A percentile compares a stretch with the other conserved stretches of the same genome.
Evolutionary conservation across 148 eudicot genomes (phyloP).

Genomic region (Chenopodium berlandieri): DNA sequence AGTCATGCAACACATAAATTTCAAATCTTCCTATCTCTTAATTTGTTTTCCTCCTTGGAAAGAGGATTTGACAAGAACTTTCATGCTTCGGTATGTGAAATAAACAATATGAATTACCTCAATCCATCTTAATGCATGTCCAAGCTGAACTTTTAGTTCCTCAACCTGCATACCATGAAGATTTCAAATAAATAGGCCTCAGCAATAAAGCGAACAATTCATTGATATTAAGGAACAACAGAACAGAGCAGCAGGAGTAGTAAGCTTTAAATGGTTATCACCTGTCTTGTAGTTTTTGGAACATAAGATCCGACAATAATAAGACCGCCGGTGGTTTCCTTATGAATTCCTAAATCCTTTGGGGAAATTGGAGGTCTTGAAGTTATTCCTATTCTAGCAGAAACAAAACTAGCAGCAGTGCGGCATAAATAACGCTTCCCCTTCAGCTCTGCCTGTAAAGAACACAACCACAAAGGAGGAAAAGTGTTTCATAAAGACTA

Average conservation of each 20-base stretch:
- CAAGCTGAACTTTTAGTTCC: conserved; percentile 65
- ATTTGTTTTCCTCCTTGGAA: neutral
- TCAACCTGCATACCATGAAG: conserved; percentile 55
- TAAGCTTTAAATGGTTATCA: conserved; percentile 9
- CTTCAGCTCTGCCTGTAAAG: conserved; percentile 76
- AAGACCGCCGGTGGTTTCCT: conserved; percentile 75
- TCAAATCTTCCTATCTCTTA: neutral
- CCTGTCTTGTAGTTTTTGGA: conserved; percentile 98
- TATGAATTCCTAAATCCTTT: conserved; percentile 55
- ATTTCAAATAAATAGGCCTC: conserved; percentile 1
- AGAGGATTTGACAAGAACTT: neutral
- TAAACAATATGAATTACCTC: conserved; percentile 52
- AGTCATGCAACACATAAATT: neutral
- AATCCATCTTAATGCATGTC: conserved; percentile 51
- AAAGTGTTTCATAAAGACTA: neutral
- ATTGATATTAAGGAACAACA: neutral
- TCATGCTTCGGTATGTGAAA: conserved; percentile 1
- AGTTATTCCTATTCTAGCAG: conserved; percentile 80
- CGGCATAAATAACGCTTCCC: conserved; percentile 90
- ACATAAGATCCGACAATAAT: conserved; percentile 97
- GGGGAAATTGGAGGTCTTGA: conserved; percentile 79
- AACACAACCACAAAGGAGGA: neutral
- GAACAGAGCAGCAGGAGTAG: neutral
- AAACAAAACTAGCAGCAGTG: conserved; percentile 98
- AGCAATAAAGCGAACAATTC: neutral